Conservation (phyloP, 2,329 filamentous ascomycete genomes). For the Trichothecium sympodiale region DNA sequence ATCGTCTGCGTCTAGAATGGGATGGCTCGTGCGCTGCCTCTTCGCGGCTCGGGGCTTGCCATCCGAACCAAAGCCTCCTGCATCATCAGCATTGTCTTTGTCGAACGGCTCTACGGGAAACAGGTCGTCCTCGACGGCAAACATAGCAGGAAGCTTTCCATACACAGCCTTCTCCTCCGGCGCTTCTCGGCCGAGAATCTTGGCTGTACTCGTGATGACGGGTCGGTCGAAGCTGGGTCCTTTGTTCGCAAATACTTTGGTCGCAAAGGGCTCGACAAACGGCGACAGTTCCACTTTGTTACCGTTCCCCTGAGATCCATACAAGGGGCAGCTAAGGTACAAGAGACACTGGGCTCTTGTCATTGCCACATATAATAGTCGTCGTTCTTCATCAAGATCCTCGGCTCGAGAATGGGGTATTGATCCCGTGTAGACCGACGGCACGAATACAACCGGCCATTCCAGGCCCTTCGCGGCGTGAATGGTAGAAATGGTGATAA, state of each 20-base stretch:
- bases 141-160: constrained; percentile 39
- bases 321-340: constrained; percentile 71
- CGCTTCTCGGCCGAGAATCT: constrained; percentile 54
- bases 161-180: constrained; percentile 46
- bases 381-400: constrained; percentile 75
- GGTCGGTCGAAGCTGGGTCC: constrained; percentile 60
- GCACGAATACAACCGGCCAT: constrained; percentile 92
- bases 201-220: constrained; percentile 55
- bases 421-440: constrained; percentile 77
- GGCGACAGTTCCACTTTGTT: constrained; percentile 56
- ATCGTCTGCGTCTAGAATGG: constrained; percentile 3
- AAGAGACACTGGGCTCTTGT: constrained; percentile 79
- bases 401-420: constrained; percentile 84
- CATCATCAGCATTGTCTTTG: constrained; percentile 14
- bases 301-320: constrained; percentile 45
- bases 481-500: constrained; percentile 89
- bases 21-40: constrained; percentile 15
- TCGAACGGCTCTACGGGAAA: constrained; percentile 55
- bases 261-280: constrained; percentile 49
- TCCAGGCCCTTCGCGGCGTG: constrained; percentile 93
- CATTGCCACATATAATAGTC: constrained; percentile 92
- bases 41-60: constrained; percentile 15
- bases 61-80: constrained; percentile 8
- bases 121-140: constrained; percentile 52
- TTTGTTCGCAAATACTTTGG: constrained; percentile 35